Base-by-base conservation (phyloP, 78 protist genomes). In the Corallochytrium limacisporum region DNA sequence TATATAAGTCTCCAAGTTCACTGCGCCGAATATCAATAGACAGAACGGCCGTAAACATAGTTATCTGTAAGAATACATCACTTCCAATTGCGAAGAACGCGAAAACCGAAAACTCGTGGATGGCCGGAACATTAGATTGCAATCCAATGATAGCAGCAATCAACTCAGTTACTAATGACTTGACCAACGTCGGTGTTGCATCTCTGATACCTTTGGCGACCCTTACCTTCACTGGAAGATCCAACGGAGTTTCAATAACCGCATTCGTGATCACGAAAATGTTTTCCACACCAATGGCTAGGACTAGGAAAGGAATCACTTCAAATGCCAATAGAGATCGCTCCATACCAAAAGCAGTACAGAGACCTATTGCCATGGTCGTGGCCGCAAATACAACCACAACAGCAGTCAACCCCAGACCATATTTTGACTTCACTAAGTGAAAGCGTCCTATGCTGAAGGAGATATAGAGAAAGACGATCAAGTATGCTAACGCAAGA, bases 271-370 rank as follows among this genome's bases (percentile, higher is more conserved):
- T 51, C 39, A 54, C 44, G 53, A 69, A 69, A 28, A 69, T 69
- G 53, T 69, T 69, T 35, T 69, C 75, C 2, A 69, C 59, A 12
- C 75, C 75, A 51, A 69, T 35, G 22, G 65, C 65, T 20, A 69
- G 51, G 47, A 69, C 46, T 15, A 69, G 47, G n/a, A 69, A 69
- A 8, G 75, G 75, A 24, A 69, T 69, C n/a, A 69, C 65, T 18
- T 49, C 46, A 37, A 69, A 44, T 2, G 61, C 66, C 43, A 69
- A 18, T 18, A 69, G 38, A 5, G 75, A 55, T 15, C 65, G 75
- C 26, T 9, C n/a, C 37, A 69, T 28, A 2, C 75, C 75, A 33
- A 69, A 54, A 13, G 47, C 36, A 13, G 22, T 24, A 29, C 75
- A 69, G 6, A 69, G 51, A 15, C 75, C 65, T 20, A 69, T 32